Conservation (phyloP, 2,329 filamentous ascomycete species). For the Phaeosphaeriaceae sp. region DNA sequence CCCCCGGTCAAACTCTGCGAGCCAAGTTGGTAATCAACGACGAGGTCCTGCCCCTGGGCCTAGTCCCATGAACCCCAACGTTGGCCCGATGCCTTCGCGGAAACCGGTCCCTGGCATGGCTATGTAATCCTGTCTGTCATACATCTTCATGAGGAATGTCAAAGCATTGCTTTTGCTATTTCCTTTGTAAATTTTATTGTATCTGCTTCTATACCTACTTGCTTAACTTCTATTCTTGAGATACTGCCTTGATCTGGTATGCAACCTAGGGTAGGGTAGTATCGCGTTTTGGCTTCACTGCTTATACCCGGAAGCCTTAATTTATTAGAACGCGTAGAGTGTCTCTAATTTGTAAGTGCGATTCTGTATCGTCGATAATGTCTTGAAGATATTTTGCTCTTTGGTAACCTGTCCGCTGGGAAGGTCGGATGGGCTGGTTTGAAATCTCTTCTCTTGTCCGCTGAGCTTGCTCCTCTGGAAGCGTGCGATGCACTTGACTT, state of each 20-base stretch:
- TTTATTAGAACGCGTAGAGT: background rate
- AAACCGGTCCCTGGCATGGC: slow-evolving; percentile 58
- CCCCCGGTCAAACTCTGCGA: slow-evolving; percentile 47
- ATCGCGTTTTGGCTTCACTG: slow-evolving; percentile 19
- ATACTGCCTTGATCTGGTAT: slow-evolving; percentile 4
- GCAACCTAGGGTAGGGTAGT: background rate
- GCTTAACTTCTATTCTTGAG: slow-evolving; percentile 13
- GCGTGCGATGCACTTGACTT: background rate
- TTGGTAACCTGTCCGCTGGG: slow-evolving; percentile 22
- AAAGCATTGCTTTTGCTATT: slow-evolving; percentile 20
- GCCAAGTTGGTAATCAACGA: slow-evolving; percentile 34
- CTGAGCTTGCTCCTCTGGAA: slow-evolving; percentile 3
- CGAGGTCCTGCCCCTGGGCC: slow-evolving; percentile 41
- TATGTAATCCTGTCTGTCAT: slow-evolving; percentile 32
- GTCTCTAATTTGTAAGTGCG: slow-evolving; percentile 1
- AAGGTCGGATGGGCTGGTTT: slow-evolving; percentile 21
- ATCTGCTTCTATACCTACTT: slow-evolving; percentile 17
- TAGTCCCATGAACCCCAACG: slow-evolving; percentile 47
- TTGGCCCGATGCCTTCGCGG: slow-evolving; percentile 44
- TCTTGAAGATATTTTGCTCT: slow-evolving; percentile 32
- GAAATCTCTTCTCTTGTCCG: slow-evolving; percentile 8
- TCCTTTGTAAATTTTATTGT: slow-evolving; percentile 14
- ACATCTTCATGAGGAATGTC: slow-evolving; percentile 33
- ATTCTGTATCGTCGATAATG: slow-evolving; percentile 29
- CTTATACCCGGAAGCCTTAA: slow-evolving; percentile 23